These are phyloP conservation scores for Hymenoscyphus albidus DNA, from an alignment of 2,329 filamentous ascomycete genomes.

Conservation along the genomic window DNA sequence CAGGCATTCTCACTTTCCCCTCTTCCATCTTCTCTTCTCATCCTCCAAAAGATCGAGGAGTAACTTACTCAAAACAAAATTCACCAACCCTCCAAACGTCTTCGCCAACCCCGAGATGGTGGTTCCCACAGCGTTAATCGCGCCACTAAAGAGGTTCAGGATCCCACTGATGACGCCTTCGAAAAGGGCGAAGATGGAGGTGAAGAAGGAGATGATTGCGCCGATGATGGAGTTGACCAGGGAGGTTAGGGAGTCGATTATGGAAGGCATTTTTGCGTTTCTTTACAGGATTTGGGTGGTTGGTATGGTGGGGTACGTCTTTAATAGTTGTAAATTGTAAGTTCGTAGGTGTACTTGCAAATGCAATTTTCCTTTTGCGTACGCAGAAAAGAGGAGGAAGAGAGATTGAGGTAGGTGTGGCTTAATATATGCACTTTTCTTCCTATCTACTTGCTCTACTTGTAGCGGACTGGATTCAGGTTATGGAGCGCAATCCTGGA, in stretches of 20 bases:
- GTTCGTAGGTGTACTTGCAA: too few species aligned
- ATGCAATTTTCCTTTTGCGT: background rate
- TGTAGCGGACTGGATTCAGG: background rate
- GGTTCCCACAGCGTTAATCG: constrained; percentile 24
- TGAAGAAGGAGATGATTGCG: constrained; percentile 25
- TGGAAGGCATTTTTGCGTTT: constrained; percentile 28
- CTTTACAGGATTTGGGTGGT: background rate
- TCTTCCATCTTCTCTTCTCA: background rate
- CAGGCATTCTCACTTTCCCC: accelerated
- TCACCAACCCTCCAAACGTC: constrained; percentile 30
- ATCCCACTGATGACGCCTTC: constrained; percentile 28
- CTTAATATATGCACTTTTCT: background rate
- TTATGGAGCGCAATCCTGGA: background rate
- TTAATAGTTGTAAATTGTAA: background rate
- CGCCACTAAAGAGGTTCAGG: constrained; percentile 24
- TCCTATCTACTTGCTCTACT: background rate
- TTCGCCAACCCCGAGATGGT: constrained; percentile 28
- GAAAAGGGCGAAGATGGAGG: constrained; percentile 30
- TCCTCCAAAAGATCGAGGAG: background rate
- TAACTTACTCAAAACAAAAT: constrained; percentile 32
- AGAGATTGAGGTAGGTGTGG: background rate
- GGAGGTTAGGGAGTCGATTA: constrained; percentile 24
- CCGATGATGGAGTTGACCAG: constrained; percentile 30
- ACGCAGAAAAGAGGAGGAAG: background rate
- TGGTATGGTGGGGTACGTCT: background rate